phyloP scores from a whole-genome alignment of 768 basidiomycete species.

The Tulasnella sp. region DNA sequence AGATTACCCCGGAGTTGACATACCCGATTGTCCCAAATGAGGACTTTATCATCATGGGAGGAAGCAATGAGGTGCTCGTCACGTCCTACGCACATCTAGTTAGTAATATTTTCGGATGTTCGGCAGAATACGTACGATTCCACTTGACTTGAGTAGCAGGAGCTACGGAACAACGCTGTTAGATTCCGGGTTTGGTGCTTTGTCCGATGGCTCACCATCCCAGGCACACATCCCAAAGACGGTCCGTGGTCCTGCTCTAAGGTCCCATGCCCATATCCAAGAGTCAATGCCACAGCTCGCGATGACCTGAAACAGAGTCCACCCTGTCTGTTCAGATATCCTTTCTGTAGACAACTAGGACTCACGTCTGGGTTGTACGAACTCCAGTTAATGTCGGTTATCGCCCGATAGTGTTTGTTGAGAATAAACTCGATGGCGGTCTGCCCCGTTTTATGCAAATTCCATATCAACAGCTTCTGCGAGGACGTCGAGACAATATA shows the following conservation, averaged over 20 bases:
- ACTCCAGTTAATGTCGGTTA: conserved; percentile 99
- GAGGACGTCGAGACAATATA: conserved; percentile 86
- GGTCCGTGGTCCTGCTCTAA: conserved; percentile 55
- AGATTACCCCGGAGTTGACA: conserved; percentile 32
- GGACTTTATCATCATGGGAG: conserved; percentile 77
- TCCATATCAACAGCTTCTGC: conserved; percentile 93
- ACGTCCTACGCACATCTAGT: conserved; percentile 36
- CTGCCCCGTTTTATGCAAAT: conserved; percentile 67
- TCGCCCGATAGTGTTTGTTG: conserved; percentile 86
- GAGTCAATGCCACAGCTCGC: conserved; percentile 91
- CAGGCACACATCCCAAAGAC: conserved; percentile 54
- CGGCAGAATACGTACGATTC: conserved; percentile 51
- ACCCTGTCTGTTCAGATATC: not conserved
- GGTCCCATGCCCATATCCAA: conserved; percentile 93
- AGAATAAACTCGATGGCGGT: conserved; percentile 81
- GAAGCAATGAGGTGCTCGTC: conserved; percentile 85
- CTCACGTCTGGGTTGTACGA: conserved; percentile 65
- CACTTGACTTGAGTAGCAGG: conserved; percentile 96
- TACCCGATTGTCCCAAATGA: conserved; percentile 94
- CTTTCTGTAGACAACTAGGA: not conserved
- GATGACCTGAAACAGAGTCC: conserved; percentile 42
- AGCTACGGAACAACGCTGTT: conserved; percentile 41
- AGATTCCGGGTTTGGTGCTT: not conserved
- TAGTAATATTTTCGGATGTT: not conserved
- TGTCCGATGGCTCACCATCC: conserved; percentile 42